Evolutionary conservation across 2,329 filamentous ascomycete genomes (phyloP), one percentile per base, ranked within the genome.

Genomic region (Orbilia javanica): DNA sequence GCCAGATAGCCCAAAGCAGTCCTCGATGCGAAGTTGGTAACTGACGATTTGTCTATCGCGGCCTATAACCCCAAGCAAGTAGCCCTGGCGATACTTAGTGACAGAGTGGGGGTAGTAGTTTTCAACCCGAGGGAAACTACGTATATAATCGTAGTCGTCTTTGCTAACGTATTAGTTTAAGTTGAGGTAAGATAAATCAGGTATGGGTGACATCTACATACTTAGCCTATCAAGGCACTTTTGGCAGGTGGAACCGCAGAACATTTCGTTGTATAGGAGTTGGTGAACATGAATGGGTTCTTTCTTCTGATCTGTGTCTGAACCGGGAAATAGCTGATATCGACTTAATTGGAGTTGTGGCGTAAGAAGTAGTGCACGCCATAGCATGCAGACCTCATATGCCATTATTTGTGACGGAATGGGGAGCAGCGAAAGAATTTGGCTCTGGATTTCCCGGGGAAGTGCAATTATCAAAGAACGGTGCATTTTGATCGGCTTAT

Each of bases 371-470:
- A 66, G 27, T 10, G 27, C 11, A 10, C 63, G 44, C 60, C 60
- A 66, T 3, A 42, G 8, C 8, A 18, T 2, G 27, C 69, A 74
- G 11, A 67, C 52, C 7, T 48, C 25, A 22, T 29, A 42, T 6
- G 62, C 62, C 6, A 22, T 6, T 18, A 74, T 4, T 39, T 74
- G 70, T 15, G 65, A 48, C 1, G 20, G n/a, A n/a, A 60, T 48
- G 2, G n/a, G 8, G n/a, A 74, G 62, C 13, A 36, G 52, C n/a
- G 48, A 55, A 31, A 74, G 62, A 4, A 67, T 60, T 7, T 48
- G 18, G 4, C 29, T 13, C 13, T 67, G 60, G 22, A 74, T 42
- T 18, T 74, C 70, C 1, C n/a, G 13, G 1, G 70, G 70, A 8
- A 67, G 50, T 13, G 15, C 34, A 8, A 34, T n/a, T 1, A 71